phyloP scores from a whole-genome alignment of 2,329 filamentous ascomycete species.

The Cercospora nicotianae region DNA sequence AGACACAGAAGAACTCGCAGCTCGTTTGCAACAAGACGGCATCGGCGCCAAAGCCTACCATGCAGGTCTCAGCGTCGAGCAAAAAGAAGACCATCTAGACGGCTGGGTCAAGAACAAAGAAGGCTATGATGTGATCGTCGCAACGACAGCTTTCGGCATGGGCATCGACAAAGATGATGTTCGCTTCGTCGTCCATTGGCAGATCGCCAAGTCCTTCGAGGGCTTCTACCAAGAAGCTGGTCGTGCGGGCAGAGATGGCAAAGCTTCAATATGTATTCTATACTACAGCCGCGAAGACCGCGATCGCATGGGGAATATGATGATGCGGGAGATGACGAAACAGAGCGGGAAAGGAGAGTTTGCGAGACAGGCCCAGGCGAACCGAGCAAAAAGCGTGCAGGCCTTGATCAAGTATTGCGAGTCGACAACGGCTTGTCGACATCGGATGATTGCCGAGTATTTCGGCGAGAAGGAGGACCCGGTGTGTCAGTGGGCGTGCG shows the following conservation, averaged over 20 bases:
- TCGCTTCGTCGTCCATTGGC: slow-evolving; percentile 93
- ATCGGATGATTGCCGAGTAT: slow-evolving; percentile 71
- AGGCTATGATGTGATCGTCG: slow-evolving; percentile 88
- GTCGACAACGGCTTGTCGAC: slow-evolving; percentile 69
- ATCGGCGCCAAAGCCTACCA: slow-evolving; percentile 75
- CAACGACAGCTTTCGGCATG: slow-evolving; percentile 96
- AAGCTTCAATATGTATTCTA: slow-evolving; percentile 80
- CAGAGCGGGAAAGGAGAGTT: slow-evolving; percentile 38
- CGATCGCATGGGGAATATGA: slow-evolving; percentile 64
- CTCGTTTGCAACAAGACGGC: slow-evolving; percentile 64
- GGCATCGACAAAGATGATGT: slow-evolving; percentile 96
- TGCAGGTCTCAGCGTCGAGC: slow-evolving; percentile 63
- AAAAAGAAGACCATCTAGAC: slow-evolving; percentile 69
- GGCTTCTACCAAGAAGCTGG: slow-evolving; percentile 96
- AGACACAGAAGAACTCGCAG: slow-evolving; percentile 71
- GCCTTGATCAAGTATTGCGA: slow-evolving; percentile 80
- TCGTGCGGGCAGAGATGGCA: slow-evolving; percentile 84
- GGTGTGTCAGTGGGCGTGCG: slow-evolving; percentile 51
- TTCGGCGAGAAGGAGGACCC: slow-evolving; percentile 62
- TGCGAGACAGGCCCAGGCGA: slow-evolving; percentile 38
- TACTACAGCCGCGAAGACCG: slow-evolving; percentile 89
- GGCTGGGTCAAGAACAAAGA: slow-evolving; percentile 71
- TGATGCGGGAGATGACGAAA: slow-evolving; percentile 47
- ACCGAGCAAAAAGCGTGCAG: slow-evolving; percentile 48
- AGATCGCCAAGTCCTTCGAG: slow-evolving; percentile 89